Evolutionary conservation across 441 rosid genomes (phyloP), one percentile per base, ranked within the genome.

Genomic region (Jatropha podagrica): DNA sequence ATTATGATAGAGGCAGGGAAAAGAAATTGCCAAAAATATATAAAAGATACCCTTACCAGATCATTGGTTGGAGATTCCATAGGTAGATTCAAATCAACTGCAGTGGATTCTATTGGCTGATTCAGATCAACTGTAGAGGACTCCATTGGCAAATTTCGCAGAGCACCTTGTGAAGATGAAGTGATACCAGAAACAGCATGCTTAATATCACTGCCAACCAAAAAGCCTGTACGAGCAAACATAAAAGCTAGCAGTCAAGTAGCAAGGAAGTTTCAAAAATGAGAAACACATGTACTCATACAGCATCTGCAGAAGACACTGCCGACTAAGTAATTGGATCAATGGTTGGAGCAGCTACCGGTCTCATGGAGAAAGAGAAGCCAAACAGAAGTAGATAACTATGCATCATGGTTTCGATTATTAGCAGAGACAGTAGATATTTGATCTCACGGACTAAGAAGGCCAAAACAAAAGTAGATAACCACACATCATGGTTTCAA

Each of bases 151-250:
- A 79, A 61, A 73, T 73, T 83, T 73, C 58, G 83, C 69, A 72
- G 84, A 68, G 81, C 84, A 80, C 83, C 88, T 79, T 80, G 87
- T 20, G 83, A 81, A 56, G 83, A 69, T 32, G 76, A 48, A 20
- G 95, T 88, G 59, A 88, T 75, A 3, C 85, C 92, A 1, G 96
- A 92, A 84, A 85, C 79, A 80, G 86, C 82, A 83, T 51, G 76
- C 86, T 85, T 88, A 74, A 76, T 81, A 78, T 86, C 87, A 85
- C 89, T 76, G 75, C 78, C 75, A 75, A 76, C 81, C 76, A 74
- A 49, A 88, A 81, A 76, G 48, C 88, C 94, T 91, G 92, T 68
- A 59, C 48, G 23, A 54, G 14, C 20, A 77, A 83, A 78, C 78
- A 71, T 62, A 76, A 77, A 76, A 79, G 76, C 83, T 81, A 83